Evolutionary conservation across 2,329 filamentous ascomycete species (phyloP).

Genomic region (Colletotrichum sublineola): DNA sequence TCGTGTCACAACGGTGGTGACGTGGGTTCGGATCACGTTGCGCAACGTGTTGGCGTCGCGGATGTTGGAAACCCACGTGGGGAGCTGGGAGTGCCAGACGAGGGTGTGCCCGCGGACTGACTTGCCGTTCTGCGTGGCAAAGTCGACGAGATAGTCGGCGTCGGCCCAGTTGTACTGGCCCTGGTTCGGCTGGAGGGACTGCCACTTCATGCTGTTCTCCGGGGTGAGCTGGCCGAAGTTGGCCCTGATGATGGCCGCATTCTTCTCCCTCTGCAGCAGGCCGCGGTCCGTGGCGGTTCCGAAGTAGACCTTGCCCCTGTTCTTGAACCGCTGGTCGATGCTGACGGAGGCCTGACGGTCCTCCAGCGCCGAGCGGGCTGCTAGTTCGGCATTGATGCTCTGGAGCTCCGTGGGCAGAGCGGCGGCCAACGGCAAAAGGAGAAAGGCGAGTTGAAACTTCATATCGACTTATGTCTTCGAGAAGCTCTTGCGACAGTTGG

Average conservation of each 20-base stretch:
- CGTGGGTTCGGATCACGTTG: constrained; percentile 64
- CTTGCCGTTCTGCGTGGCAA: constrained; percentile 55
- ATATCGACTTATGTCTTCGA: background rate
- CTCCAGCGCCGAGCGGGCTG: constrained; percentile 47
- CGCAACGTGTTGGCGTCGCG: constrained; percentile 63
- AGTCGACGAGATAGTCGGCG: constrained; percentile 61
- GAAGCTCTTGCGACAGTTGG: background rate
- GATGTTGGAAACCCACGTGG: constrained; percentile 61
- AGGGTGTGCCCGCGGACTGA: constrained; percentile 63
- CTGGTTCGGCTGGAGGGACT: constrained; percentile 67
- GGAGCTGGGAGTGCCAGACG: constrained; percentile 62
- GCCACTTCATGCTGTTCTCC: constrained; percentile 67
- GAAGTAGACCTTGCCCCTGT: constrained; percentile 75
- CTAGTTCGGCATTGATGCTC: background rate
- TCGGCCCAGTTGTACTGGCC: constrained; percentile 67
- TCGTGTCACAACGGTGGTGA: constrained; percentile 59
- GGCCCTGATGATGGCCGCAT: constrained; percentile 64
- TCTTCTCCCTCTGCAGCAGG: constrained; percentile 62
- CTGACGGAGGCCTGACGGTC: constrained; percentile 60
- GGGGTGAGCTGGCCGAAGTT: constrained; percentile 70
- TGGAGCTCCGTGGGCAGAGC: background rate
- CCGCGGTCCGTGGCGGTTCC: constrained; percentile 70
- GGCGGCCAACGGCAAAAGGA: background rate
- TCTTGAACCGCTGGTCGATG: constrained; percentile 68
- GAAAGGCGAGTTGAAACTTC: background rate